Percentiles rank a stretch among this genome's conserved stretches.
These are phyloP conservation scores for Beta lomatogona DNA, from an alignment of 179 eudicot species.

Conservation along the genomic window DNA sequence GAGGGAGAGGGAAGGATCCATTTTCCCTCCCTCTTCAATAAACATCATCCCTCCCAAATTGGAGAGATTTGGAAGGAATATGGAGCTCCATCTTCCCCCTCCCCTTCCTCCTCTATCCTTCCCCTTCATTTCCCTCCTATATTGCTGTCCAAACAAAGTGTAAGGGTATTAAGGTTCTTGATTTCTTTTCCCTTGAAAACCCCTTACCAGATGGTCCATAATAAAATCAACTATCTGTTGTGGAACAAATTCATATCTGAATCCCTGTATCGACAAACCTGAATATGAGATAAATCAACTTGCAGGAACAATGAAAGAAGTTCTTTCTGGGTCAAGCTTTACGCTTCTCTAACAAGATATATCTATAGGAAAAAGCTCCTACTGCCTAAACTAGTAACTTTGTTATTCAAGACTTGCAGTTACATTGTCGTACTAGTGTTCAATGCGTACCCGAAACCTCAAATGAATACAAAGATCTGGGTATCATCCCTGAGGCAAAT, in stretches of 20 bases:
- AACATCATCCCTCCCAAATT: no score
- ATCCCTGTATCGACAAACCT: not conserved
- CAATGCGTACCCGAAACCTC: not conserved
- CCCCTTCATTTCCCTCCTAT: no score
- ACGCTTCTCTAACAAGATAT: not conserved
- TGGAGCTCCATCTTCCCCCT: no score
- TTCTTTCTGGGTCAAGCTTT: not conserved
- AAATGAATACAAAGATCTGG: not conserved
- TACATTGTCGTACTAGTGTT: not conserved
- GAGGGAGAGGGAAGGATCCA: no score
- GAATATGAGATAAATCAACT: not conserved
- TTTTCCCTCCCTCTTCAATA: no score
- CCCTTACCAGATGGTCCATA: no score
- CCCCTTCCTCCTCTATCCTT: no score
- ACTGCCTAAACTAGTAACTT: not conserved
- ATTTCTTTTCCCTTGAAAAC: no score
- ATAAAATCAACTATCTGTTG: not conserved
- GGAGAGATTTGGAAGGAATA: no score
- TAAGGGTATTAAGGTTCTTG: no score
- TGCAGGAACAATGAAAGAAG: conserved; percentile 6
- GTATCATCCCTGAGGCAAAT: not conserved
- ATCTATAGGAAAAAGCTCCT: not conserved
- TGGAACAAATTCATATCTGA: not conserved
- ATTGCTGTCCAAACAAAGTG: no score
- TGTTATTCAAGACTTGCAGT: not conserved